Evolutionary conservation across 306 rosid species (phyloP).

Genomic region (Dalbergia oliveri): DNA sequence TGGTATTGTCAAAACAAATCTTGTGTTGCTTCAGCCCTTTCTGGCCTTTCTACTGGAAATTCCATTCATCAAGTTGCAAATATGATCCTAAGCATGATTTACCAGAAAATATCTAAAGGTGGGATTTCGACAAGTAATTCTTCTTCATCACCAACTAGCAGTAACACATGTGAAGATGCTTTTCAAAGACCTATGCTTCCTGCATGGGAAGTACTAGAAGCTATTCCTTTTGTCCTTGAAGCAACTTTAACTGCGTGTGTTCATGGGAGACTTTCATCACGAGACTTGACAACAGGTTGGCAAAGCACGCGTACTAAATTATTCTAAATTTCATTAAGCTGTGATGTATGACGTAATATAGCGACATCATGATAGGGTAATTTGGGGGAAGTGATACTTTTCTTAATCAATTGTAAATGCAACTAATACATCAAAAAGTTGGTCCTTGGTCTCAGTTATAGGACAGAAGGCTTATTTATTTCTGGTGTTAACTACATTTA

Average conservation of each 20-base stretch:
- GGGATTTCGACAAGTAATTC: slow-evolving; percentile 58
- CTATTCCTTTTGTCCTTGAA: slow-evolving; percentile 80
- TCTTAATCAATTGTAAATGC: slow-evolving; percentile 15
- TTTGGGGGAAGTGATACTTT: slow-evolving; percentile 30
- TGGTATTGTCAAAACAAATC: slow-evolving; percentile 80
- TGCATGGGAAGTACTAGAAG: slow-evolving; percentile 85
- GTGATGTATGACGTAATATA: slow-evolving; percentile 4
- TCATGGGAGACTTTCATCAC: slow-evolving; percentile 82
- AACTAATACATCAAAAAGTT: slow-evolving; percentile 27
- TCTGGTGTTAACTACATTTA: slow-evolving; percentile 40
- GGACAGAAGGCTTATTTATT: slow-evolving; percentile 27
- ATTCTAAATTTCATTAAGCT: slow-evolving; percentile 27
- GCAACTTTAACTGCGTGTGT: slow-evolving; percentile 81
- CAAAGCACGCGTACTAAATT: neutral
- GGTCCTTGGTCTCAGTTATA: slow-evolving; percentile 32
- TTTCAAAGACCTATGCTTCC: slow-evolving; percentile 70
- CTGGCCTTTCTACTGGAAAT: slow-evolving; percentile 69
- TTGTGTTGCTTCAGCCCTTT: slow-evolving; percentile 69
- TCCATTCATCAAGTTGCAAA: slow-evolving; percentile 73
- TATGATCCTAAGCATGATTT: slow-evolving; percentile 76
- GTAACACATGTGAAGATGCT: slow-evolving; percentile 64
- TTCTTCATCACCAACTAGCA: slow-evolving; percentile 57
- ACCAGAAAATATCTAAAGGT: slow-evolving; percentile 67
- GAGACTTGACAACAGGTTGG: slow-evolving; percentile 83
- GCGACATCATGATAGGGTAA: slow-evolving; percentile 36